Percentiles rank a stretch among this genome's conserved stretches.
Conservation (phyloP, 345 rosid genomes). For the Ceriops zippeliana region DNA sequence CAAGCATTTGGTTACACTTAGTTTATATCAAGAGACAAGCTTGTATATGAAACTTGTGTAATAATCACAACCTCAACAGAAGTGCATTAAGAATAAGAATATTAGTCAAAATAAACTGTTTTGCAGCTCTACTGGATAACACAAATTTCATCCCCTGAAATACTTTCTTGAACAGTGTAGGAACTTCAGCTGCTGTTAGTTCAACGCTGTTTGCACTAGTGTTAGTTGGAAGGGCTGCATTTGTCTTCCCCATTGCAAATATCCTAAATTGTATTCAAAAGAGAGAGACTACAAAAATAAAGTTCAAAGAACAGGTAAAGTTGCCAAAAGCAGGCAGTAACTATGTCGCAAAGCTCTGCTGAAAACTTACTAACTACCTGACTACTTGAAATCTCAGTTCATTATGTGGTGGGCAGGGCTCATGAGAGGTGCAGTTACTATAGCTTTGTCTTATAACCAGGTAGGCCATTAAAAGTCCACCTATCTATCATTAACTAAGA, state of each 20-base stretch:
- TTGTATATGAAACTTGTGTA: background rate
- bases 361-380: background rate
- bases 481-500: background rate
- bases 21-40: no score
- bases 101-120: background rate
- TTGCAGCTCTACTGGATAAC: background rate
- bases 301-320: slow-evolving; percentile 52
- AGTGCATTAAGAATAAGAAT: background rate
- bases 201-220: slow-evolving; percentile 45
- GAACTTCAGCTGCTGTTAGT: slow-evolving; percentile 48
- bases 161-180: slow-evolving; percentile 32
- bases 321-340: background rate
- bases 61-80: background rate
- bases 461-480: slow-evolving; percentile 18
- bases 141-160: slow-evolving; percentile 3
- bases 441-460: slow-evolving; percentile 59
- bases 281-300: slow-evolving; percentile 29
- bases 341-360: slow-evolving; percentile 1
- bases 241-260: slow-evolving; percentile 55
- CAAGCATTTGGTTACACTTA: background rate
- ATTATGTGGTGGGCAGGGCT: slow-evolving; percentile 83
- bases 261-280: slow-evolving; percentile 37
- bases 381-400: slow-evolving; percentile 40
- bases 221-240: slow-evolving; percentile 61
- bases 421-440: slow-evolving; percentile 73